Base-by-base conservation (phyloP, 495 filamentous ascomycete genomes). In the Hypoxylon fuscum region DNA sequence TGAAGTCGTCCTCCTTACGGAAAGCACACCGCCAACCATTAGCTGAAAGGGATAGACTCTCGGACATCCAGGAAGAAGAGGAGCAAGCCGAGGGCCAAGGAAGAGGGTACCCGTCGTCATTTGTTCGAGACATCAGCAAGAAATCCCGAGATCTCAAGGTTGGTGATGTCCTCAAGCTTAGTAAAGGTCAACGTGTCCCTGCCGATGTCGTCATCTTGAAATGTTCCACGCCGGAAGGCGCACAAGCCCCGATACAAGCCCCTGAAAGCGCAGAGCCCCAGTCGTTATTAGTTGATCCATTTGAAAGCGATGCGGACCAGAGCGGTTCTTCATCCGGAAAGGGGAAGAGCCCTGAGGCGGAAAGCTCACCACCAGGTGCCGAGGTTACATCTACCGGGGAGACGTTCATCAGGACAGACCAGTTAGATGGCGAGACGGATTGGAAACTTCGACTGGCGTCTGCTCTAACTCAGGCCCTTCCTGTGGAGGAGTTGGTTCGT, bases 401-500 rank as follows among this genome's bases (percentile, higher is more conserved):
- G 69, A 91, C 96, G 1, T 99, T 99, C 62, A 97, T 99, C 61
- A 85, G 94, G 37, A 99, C 96, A 1, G 96, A 99, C 72, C 96
- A 99, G 71, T 83, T 99, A 8, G 96, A 99, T 65, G 96, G 96
- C 54, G 96, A 99, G 75, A 99, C 96, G 6, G 96, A 99, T 67
- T 99, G 96, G 96, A 99, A 99, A 74, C 80, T 99, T 31, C 87
- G 96, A 3, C 72, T 98, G 2, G 92, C 94, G 2, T 93, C 93
- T 6, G 82, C 89, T 0, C 71, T 97, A 10, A 93, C 93, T 0
- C 96, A 99, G 65, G 77, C 74, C 32, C 78, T 98, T 5, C 68
- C 87, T 3, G 72, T 87, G 2, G 80, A 79, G 15, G 88, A 93
- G 53, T 86, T 96, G 61, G 82, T 86, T 4, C 83, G 88, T 38